Conservation (phyloP, 768 basidiomycete species). For the Lactarius psammicola region DNA sequence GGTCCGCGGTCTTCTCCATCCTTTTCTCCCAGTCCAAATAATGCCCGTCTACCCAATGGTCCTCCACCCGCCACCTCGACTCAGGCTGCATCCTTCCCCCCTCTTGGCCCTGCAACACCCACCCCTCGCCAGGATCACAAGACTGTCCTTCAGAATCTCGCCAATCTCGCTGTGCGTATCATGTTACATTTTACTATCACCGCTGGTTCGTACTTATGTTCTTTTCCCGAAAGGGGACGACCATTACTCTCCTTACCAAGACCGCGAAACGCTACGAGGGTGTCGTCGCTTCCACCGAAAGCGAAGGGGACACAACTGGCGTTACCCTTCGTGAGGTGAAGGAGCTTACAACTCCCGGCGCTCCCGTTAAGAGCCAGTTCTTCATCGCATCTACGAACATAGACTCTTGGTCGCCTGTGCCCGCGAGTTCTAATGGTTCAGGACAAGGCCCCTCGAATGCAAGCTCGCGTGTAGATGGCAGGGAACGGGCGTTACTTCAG, state of each 20-base stretch:
- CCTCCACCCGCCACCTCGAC: slow-evolving; percentile 38
- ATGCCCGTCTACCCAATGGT: slow-evolving; percentile 44
- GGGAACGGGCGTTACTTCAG: slow-evolving; percentile 61
- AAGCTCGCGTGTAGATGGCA: slow-evolving; percentile 40
- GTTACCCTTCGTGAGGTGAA: slow-evolving; percentile 76
- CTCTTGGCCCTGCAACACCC: slow-evolving; percentile 38
- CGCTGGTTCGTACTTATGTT: slow-evolving; percentile 1
- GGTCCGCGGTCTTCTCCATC: slow-evolving; percentile 68
- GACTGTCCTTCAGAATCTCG: slow-evolving; percentile 53
- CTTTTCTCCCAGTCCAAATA: slow-evolving; percentile 52
- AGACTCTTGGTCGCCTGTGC: slow-evolving; percentile 51
- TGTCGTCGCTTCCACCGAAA: slow-evolving; percentile 49
- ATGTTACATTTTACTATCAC: background rate
- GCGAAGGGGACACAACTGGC: slow-evolving; percentile 70
- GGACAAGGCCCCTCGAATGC: slow-evolving; percentile 30
- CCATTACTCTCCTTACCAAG: slow-evolving; percentile 70
- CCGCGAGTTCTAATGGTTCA: slow-evolving; percentile 44
- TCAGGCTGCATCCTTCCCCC: slow-evolving; percentile 37
- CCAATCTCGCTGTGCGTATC: slow-evolving; percentile 58
- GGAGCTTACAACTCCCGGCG: slow-evolving; percentile 62
- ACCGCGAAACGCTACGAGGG: slow-evolving; percentile 72
- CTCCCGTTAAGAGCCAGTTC: slow-evolving; percentile 62
- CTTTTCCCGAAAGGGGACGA: slow-evolving; percentile 55
- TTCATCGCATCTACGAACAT: slow-evolving; percentile 75
- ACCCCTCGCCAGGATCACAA: slow-evolving; percentile 41